Base-by-base conservation (phyloP, 805 yeast species). In the Starmerella floris region DNA sequence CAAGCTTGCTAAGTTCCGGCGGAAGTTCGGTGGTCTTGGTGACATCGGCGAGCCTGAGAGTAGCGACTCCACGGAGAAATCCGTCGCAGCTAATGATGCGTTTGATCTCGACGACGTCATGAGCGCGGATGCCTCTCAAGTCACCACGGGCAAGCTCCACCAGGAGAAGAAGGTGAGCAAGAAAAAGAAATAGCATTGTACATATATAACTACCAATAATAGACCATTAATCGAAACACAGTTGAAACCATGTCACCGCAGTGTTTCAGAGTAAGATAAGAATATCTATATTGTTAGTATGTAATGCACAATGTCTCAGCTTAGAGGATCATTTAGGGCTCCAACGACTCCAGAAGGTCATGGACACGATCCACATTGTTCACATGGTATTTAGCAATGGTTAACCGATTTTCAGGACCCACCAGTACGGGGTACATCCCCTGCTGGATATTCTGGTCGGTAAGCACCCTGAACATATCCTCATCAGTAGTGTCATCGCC, bases 401-500 rank as follows among this genome's bases (percentile, higher is more conserved):
- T 72, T 42, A 60, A 61, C 31, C 65, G 58, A 5, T 64, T 62
- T 2, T 64, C 59, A 9, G 57, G 58, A 16, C 61, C 60, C 17
- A 67, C 53, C 15, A 51, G 34, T 4, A 51, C 52, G 6, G 55
- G 33, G 42, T 43, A 50, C 20, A 49, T 39, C 10, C 54, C 51
- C 22, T 61, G 56, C n/a, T 56, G 52, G 2, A 58, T 55, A 53
- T 79, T 84, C 51, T 83, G 74, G 2, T 65, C 67, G 44, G 77
- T 73, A 54, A 91, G 66, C 23, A 88, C 79, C 45, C 67, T 70
- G 61, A 91, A 91, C 99, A 91, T 91, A 57, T 91, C 98, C 61
- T 91, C 99, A 61, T 91, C 99, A 0, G 99, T 91, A 33, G 79
- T 70, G 60, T 91, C 99, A 61, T 91, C 99, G 40, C 99, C 99